These are phyloP conservation scores for Tolypocladium tropicale DNA, from an alignment of 2,329 filamentous ascomycete species.

Conservation along the genomic window DNA sequence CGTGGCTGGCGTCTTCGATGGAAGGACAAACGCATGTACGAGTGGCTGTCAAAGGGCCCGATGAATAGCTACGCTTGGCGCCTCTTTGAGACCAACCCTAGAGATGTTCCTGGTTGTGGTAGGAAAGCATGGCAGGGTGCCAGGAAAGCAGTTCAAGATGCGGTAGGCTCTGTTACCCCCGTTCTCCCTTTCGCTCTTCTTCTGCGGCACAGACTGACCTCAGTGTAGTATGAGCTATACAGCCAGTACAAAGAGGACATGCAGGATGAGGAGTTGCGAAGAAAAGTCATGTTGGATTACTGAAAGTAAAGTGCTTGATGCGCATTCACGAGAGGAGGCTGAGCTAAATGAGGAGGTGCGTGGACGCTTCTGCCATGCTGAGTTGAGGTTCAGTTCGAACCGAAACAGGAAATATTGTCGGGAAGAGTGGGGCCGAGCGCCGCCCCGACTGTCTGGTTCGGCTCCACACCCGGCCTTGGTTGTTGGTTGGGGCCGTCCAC, in stretches of 20 bases:
- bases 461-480: neutral
- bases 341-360: neutral
- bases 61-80: constrained; percentile 15
- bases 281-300: neutral
- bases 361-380: no score
- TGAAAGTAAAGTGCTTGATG: neutral
- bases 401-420: neutral
- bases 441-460: neutral
- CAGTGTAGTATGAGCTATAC: neutral
- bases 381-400: neutral
- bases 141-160: constrained; percentile 10
- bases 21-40: constrained; percentile 13
- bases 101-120: constrained; percentile 12
- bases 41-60: constrained; percentile 13
- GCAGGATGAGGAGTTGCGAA: neutral
- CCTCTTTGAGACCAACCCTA: constrained; percentile 16
- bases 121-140: constrained; percentile 11
- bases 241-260: neutral
- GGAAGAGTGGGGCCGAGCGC: neutral
- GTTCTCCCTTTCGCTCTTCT: neutral
- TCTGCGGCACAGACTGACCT: neutral
- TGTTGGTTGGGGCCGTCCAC: no score
- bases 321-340: neutral
- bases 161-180: constrained; percentile 6
- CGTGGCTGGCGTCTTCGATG: constrained; percentile 14